Percentiles rank a stretch among this genome's conserved stretches.
Conservation (phyloP, 352 stramenopile genomes). For the Phytophthora citricola region DNA sequence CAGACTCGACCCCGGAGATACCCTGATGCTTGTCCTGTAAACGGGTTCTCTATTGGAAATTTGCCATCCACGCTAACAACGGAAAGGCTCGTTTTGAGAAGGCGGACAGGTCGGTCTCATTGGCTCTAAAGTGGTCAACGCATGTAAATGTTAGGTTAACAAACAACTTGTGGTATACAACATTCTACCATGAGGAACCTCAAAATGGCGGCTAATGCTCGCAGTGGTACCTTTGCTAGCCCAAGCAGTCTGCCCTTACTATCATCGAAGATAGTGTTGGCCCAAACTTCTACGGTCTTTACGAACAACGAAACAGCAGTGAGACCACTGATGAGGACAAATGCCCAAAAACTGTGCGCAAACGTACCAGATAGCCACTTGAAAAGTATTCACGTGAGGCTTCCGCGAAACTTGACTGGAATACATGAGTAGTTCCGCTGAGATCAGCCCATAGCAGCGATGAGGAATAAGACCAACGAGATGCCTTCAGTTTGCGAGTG, state of each 20-base stretch:
- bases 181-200: constrained; percentile 22
- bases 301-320: background rate
- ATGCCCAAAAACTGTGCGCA: background rate
- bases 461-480: constrained; percentile 4
- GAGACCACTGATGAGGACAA: background rate
- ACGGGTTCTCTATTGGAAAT: constrained; percentile 54
- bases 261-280: constrained; percentile 14
- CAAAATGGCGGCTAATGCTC: constrained; percentile 28
- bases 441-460: constrained; percentile 17
- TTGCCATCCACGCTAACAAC: constrained; percentile 39
- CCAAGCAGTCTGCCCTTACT: constrained; percentile 38
- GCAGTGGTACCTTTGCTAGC: constrained; percentile 42
- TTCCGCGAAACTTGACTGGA: constrained; percentile 30
- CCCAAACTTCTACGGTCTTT: constrained; percentile 60
- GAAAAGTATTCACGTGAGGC: constrained; percentile 31
- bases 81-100: constrained; percentile 20
- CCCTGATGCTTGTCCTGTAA: constrained; percentile 44
- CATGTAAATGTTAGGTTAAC: background rate
- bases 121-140: background rate
- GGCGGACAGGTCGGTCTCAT: background rate
- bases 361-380: constrained; percentile 40
- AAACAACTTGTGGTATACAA: background rate
- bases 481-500: constrained; percentile 31
- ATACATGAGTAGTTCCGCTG: constrained; percentile 35
- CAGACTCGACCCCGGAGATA: constrained; percentile 42